These are phyloP conservation scores for Gardenia jasminoides DNA, from an alignment of 257 asterid species.

Conservation along the genomic window DNA sequence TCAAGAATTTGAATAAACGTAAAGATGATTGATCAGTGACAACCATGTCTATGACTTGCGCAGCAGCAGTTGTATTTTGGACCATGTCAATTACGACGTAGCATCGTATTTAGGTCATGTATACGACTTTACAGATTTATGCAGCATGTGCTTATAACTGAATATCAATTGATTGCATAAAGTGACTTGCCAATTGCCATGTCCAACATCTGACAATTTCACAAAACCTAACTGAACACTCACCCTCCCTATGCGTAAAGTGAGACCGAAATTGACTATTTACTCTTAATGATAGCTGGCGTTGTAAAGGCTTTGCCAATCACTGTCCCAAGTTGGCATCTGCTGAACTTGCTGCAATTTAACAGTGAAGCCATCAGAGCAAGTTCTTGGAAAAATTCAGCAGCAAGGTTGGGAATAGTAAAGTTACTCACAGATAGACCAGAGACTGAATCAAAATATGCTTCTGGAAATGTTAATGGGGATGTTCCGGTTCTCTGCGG, in stretches of 20 bases:
- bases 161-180: neutral
- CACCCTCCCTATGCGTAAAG: constrained; percentile 9
- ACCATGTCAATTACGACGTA: no score
- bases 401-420: neutral
- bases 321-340: constrained; percentile 52
- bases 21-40: neutral
- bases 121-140: no score
- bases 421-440: constrained; percentile 30
- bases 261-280: neutral
- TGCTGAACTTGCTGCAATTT: constrained; percentile 56
- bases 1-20: neutral
- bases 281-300: constrained; percentile 41
- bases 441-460: constrained; percentile 43
- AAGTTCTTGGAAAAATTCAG: neutral
- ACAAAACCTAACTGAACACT: neutral
- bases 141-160: neutral
- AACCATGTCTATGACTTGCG: no score
- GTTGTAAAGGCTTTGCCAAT: constrained; percentile 43
- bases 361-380: neutral
- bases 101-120: no score
- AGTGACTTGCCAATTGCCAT: neutral
- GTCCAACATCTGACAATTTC: neutral
- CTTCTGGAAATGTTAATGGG: constrained; percentile 43
- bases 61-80: no score
- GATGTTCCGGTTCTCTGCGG: constrained; percentile 42